Conservation (phyloP, 495 filamentous ascomycete genomes). For the Daldinia childiae region DNA sequence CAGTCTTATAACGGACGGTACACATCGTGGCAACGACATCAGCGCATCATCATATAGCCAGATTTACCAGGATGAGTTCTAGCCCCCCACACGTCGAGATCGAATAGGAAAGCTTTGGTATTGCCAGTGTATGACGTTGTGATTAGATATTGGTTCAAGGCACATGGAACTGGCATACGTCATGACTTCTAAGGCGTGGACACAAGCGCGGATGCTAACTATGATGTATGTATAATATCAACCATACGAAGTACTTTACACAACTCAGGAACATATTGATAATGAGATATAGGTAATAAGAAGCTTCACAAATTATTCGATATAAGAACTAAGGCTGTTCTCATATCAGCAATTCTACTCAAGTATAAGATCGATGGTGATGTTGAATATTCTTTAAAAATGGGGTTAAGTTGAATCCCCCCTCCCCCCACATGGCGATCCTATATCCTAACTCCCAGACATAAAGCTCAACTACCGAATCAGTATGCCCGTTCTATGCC, state of each 20-base stretch:
- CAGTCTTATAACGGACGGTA: neutral
- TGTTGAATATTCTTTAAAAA: too few species aligned
- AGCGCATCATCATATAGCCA: constrained; percentile 27
- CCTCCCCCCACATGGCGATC: too few species aligned
- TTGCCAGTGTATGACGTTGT: constrained; percentile 33
- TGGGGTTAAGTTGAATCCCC: too few species aligned
- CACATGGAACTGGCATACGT: constrained; percentile 20
- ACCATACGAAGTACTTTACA: too few species aligned
- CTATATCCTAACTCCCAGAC: too few species aligned
- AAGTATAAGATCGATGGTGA: too few species aligned
- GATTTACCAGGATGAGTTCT: constrained; percentile 10
- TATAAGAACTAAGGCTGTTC: too few species aligned
- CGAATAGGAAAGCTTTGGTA: constrained; percentile 5
- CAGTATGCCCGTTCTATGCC: too few species aligned
- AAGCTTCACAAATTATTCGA: too few species aligned
- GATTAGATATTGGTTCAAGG: constrained; percentile 9
- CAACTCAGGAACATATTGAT: neutral
- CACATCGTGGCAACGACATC: constrained; percentile 27
- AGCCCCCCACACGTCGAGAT: neutral
- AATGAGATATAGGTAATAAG: neutral
- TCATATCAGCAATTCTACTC: too few species aligned
- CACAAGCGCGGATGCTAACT: neutral
- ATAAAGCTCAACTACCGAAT: too few species aligned
- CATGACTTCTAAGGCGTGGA: constrained; percentile 20
- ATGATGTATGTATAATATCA: too few species aligned